Percentiles rank a stretch among this genome's conserved stretches.
Conservation (phyloP, 768 basidiomycete species). For the Galerina marginata region DNA sequence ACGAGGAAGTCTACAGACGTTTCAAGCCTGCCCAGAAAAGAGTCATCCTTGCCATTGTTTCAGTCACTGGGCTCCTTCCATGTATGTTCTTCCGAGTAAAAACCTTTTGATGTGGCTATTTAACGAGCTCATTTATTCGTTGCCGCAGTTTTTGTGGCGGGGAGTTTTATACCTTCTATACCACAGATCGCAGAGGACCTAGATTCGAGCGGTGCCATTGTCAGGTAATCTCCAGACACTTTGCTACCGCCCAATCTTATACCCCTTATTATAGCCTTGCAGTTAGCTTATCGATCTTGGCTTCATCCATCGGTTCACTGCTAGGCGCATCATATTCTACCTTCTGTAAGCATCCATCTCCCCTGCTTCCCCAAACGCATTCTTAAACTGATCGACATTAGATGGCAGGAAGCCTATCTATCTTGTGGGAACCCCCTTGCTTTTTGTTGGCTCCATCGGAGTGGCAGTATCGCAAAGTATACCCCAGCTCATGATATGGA, state of each 20-base stretch:
- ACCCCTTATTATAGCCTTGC: constrained; percentile 21
- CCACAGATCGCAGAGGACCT: constrained; percentile 30
- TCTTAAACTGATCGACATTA: constrained; percentile 22
- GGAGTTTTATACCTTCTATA: constrained; percentile 32
- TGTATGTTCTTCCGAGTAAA: constrained; percentile 8
- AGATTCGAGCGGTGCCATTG: constrained; percentile 23
- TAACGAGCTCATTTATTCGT: neutral
- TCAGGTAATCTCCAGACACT: constrained; percentile 19
- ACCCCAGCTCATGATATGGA: constrained; percentile 56
- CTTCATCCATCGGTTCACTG: constrained; percentile 34
- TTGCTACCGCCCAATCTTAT: too few relatives aligned
- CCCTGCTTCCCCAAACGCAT: neutral
- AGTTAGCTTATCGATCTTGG: constrained; percentile 39
- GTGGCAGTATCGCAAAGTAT: constrained; percentile 52
- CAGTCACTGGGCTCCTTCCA: constrained; percentile 18
- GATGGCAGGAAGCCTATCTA: constrained; percentile 69
- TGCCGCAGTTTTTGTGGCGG: constrained; percentile 22
- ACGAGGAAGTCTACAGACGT: constrained; percentile 23
- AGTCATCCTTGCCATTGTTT: constrained; percentile 21
- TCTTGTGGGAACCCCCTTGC: constrained; percentile 60
- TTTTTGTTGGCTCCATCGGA: constrained; percentile 63
- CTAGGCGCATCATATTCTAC: constrained; percentile 39
- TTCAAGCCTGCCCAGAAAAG: constrained; percentile 22
- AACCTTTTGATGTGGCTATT: neutral
- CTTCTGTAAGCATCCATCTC: constrained; percentile 30